Evolutionary conservation across 208 protist species (phyloP).

Genomic region (Trypanosoma avium): DNA sequence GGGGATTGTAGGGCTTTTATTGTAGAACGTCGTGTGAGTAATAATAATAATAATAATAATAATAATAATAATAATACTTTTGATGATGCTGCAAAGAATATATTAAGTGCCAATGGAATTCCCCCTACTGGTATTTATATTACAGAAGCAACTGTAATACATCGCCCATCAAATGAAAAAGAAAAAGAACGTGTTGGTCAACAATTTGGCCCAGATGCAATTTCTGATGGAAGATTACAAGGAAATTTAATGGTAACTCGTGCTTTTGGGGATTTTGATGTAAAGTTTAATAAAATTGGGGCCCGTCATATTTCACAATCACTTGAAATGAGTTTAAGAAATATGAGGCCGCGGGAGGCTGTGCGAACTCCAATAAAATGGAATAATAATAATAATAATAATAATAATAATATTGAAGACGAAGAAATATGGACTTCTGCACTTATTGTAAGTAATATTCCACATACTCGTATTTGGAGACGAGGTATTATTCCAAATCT

Average conservation of each 20-base stretch:
- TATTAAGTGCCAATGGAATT: too few species aligned
- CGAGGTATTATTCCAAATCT: neutral
- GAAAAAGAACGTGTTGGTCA: neutral
- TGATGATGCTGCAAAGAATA: neutral
- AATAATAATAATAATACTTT: neutral
- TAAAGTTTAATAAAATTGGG: conserved; percentile 29
- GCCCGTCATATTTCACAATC: neutral
- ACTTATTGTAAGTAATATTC: conserved; percentile 29
- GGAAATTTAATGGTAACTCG: conserved; percentile 64
- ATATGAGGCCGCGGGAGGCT: neutral
- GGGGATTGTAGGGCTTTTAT: conserved; percentile 29
- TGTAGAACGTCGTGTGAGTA: conserved; percentile 18
- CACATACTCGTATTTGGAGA: conserved; percentile 16
- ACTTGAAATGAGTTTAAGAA: neutral
- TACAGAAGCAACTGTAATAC: conserved; percentile 28
- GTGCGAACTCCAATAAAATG: neutral
- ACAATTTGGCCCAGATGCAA: neutral
- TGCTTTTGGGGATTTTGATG: conserved; percentile 74
- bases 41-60: neutral
- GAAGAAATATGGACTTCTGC: conserved; percentile 11
- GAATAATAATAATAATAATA: neutral
- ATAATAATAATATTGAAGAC: neutral
- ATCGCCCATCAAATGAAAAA: conserved; percentile 25
- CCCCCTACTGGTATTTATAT: neutral
- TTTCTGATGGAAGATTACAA: conserved; percentile 43